Evolutionary conservation across 75 land plant genomes (phyloP), one percentile per base, ranked within the genome.

Genomic region (Pinus tabuliformis): DNA sequence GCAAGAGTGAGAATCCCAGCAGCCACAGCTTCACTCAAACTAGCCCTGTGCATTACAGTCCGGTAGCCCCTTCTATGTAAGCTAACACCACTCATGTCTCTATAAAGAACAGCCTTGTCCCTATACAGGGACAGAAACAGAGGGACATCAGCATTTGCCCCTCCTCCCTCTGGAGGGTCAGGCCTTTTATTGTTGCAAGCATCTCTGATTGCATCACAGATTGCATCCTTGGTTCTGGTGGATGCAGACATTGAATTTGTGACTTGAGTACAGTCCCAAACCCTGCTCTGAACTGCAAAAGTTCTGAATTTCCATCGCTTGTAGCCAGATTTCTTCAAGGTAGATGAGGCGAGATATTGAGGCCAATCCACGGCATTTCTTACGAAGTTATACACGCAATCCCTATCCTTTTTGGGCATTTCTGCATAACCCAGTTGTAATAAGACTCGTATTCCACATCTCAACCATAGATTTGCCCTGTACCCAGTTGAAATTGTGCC

Each of bases 41-140:
- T 76, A 11, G 82, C 86, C 78, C 42, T 60, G 73, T 86, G 87
- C 87, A 83, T 79, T 6, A 57, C 81, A 73, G 72, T 82, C 78
- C 87, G 72, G 30, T 86, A 86, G 24, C 87, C 87, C 61, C 86
- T 76, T 62, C 73, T 74, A 45, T 86, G 82, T 56, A 83, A 75
- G 72, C 86, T 86, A 3, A 73, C 58, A 7, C 87, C 87, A 62
- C 86, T 86, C 86, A 86, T 79, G 54, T 86, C 87, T 28, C 87
- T 79, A 57, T 86, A 86, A 9, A 79, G 22, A 21, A 54, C 22
- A 36, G 82, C 86, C n/a, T 45, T 33, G 63, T 86, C 82, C 58
- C 65, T 75, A 49, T 84, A 86, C 57, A 86, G 70, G 11, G 87
- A 86, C n/a, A 86, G 62, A 74, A 86, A 86, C 75, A 86, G 56